Percentiles rank a stretch among this genome's conserved stretches.
These are phyloP conservation scores for Rosa multiflora DNA, from an alignment of 306 rosid species.

Conservation along the genomic window DNA sequence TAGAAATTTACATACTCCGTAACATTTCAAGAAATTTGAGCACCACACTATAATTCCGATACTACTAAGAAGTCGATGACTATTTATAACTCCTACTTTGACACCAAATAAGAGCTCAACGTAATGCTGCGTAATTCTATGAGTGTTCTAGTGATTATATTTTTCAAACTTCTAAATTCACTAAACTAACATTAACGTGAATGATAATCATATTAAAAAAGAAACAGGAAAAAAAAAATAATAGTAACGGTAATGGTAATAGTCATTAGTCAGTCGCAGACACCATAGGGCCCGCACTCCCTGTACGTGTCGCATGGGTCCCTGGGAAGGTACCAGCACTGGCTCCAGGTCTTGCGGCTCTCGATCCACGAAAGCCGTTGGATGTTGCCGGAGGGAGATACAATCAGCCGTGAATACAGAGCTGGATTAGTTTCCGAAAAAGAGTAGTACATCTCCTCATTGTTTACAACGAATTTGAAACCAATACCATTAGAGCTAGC, in stretches of 20 bases:
- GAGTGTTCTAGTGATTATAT: background rate
- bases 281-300: conserved; percentile 58
- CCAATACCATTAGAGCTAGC: conserved; percentile 11
- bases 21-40: background rate
- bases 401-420: conserved; percentile 35
- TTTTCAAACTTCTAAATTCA: background rate
- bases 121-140: background rate
- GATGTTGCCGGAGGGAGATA: conserved; percentile 35
- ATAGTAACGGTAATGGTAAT: background rate
- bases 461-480: conserved; percentile 29
- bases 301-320: conserved; percentile 55
- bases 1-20: background rate
- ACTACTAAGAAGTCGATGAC: background rate
- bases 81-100: too few relatives aligned
- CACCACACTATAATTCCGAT: background rate
- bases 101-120: background rate
- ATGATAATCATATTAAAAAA: background rate
- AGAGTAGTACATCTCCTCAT: conserved; percentile 45
- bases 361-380: conserved; percentile 49
- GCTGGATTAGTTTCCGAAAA: conserved; percentile 9
- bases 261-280: conserved; percentile 33
- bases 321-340: conserved; percentile 57
- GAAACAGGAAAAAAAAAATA: background rate
- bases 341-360: conserved; percentile 38
- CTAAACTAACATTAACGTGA: background rate